Evolutionary conservation across 208 protist genomes (phyloP).

Genomic region (Ichthyophonus hoferi): DNA sequence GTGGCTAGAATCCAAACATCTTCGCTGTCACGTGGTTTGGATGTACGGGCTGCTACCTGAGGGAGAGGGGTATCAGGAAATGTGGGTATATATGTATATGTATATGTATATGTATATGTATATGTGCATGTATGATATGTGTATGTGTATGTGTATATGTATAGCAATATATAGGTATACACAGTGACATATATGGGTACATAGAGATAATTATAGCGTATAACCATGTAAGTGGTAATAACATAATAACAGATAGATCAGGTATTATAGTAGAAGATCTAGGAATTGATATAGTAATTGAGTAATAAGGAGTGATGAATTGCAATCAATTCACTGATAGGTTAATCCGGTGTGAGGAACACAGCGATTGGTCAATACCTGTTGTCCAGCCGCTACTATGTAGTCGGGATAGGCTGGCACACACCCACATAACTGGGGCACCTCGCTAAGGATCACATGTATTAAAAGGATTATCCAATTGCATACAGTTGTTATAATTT

Average conservation of each 20-base stretch:
- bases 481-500: too few species aligned
- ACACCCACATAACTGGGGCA: too few species aligned
- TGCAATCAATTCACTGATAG: background rate
- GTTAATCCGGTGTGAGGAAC: background rate
- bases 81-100: background rate
- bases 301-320: background rate
- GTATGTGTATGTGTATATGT: background rate
- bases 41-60: constrained; percentile 4
- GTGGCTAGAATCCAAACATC: constrained; percentile 17
- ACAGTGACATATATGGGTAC: background rate
- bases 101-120: background rate
- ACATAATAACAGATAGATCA: too few species aligned
- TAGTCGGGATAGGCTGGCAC: too few species aligned
- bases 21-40: constrained; percentile 12
- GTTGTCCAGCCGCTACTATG: too few species aligned
- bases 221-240: too few species aligned
- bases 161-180: background rate
- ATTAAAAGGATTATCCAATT: too few species aligned
- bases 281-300: too few species aligned
- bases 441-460: too few species aligned
- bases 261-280: background rate
- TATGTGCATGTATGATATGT: background rate
- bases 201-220: too few species aligned
- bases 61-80: background rate
- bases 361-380: background rate